Base-by-base conservation (phyloP, 768 basidiomycete species). In the Calocera viscosa region DNA sequence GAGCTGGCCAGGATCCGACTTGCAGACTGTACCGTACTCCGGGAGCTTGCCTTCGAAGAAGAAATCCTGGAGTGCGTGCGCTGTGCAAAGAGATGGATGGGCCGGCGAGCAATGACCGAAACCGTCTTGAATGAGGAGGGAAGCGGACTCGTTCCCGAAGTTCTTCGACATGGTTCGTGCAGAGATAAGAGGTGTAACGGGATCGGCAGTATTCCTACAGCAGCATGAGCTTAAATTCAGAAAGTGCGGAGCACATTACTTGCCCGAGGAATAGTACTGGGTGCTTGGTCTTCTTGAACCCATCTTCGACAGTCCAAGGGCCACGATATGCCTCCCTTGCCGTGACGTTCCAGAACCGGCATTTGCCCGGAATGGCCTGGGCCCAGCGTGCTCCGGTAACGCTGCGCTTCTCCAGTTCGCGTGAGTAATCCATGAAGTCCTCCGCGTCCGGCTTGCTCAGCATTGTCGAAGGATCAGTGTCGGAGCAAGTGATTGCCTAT, bases 51-150 rank as follows among this genome's bases (percentile, higher is more conserved):
- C 70, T 10, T 72, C 35, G 64, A 70, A 34, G 67, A 72, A 66
- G 65, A 70, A 72, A 26, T 60, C 17, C 2, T 69, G 66, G 1
- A 66, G 32, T 2, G 16, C 26, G 47, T 70, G 68, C 1, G 67
- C 67, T 8, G 70, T 69, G 43, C 71, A 72, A n/a, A 68, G 47
- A 0, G 70, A 70, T 14, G 71, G 71, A 14, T 70, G 70, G 0
- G 69, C 68, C 22, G 65, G n/a, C 0, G 68, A 69, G 41, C 69
- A 70, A 49, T 72, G 71, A 10, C 71, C 71, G 47, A 65, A 70
- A 65, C 68, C 71, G 2, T 68, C 49, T 38, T 72, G 71, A 2
- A 69, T 47, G 12, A 72, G 43, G n/a, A 72, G 66, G 2, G 65
- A 41, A 0, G 69, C 68, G 3, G 68, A 69, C 11, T 68, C 68